Evolutionary conservation across 2,329 filamentous ascomycete species (phyloP).

Genomic region (Colletotrichum sublineola): DNA sequence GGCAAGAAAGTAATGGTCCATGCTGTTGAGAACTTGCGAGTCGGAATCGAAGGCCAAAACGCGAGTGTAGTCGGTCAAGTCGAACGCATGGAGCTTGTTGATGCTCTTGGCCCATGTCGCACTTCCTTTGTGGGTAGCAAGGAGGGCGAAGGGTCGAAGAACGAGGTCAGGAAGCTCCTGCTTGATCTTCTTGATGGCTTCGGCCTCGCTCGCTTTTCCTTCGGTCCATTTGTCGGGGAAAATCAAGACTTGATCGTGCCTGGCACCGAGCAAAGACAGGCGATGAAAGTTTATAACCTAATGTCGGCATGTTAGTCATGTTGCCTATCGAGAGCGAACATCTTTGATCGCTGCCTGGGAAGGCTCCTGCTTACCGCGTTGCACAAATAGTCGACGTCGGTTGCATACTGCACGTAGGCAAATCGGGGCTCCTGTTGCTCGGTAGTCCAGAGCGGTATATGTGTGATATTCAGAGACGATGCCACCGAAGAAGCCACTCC

Average conservation of each 20-base stretch:
- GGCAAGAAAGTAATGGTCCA: constrained; percentile 80
- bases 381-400: constrained; percentile 61
- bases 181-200: constrained; percentile 17
- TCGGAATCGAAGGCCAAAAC: constrained; percentile 72
- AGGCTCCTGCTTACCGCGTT: constrained; percentile 51
- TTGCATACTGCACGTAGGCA: constrained; percentile 65
- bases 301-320: neutral
- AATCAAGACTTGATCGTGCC: constrained; percentile 60
- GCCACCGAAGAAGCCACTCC: neutral
- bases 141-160: constrained; percentile 28
- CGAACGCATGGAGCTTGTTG: constrained; percentile 78
- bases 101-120: constrained; percentile 74
- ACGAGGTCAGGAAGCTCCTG: constrained; percentile 20
- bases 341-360: neutral
- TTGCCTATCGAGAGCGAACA: neutral
- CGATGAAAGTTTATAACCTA: constrained; percentile 63
- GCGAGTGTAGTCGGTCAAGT: constrained; percentile 69
- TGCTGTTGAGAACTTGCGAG: constrained; percentile 69
- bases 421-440: constrained; percentile 48
- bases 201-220: constrained; percentile 24
- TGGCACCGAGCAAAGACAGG: constrained; percentile 57
- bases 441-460: neutral
- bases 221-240: constrained; percentile 53
- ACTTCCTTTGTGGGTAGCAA: constrained; percentile 33
- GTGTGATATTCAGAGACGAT: neutral